Percentiles rank a stretch among this genome's conserved stretches.
These are phyloP conservation scores for Farysia itapuensis DNA, from an alignment of 1,284 basidiomycete species.

Conservation along the genomic window DNA sequence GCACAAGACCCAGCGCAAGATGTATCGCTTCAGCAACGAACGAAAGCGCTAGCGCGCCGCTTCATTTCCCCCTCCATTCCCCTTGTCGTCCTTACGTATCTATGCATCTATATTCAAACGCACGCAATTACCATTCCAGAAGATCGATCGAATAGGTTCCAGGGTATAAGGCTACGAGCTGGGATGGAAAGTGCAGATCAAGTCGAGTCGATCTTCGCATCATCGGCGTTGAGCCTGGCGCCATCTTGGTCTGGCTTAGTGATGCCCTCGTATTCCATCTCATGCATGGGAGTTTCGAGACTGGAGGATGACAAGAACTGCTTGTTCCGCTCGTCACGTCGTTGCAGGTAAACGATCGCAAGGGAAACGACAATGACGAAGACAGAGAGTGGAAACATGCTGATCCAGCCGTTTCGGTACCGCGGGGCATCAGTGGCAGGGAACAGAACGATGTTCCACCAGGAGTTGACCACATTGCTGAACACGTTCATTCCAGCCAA, in stretches of 20 bases:
- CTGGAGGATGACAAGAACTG: background rate
- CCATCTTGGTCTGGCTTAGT: too few species aligned
- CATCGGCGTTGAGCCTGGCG: too few species aligned
- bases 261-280: background rate
- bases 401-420: constrained; percentile 48
- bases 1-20: constrained; percentile 6
- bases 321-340: constrained; percentile 13
- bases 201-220: too few species aligned
- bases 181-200: too few species aligned
- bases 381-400: constrained; percentile 29
- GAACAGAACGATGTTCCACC: constrained; percentile 52
- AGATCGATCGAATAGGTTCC: too few species aligned
- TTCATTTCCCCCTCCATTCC: too few species aligned
- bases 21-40: constrained; percentile 49
- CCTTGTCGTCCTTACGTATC: background rate
- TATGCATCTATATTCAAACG: too few species aligned
- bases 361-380: constrained; percentile 20
- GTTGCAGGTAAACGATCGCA: constrained; percentile 22
- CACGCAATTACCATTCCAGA: too few species aligned
- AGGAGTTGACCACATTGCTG: constrained; percentile 38
- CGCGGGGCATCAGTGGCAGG: constrained; percentile 43
- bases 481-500: constrained; percentile 44
- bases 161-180: too few species aligned
- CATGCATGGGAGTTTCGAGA: constrained; percentile 1
- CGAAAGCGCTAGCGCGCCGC: constrained; percentile 24